These are phyloP conservation scores for Calonectria honghensis DNA, from an alignment of 2,329 filamentous ascomycete genomes.

Conservation along the genomic window DNA sequence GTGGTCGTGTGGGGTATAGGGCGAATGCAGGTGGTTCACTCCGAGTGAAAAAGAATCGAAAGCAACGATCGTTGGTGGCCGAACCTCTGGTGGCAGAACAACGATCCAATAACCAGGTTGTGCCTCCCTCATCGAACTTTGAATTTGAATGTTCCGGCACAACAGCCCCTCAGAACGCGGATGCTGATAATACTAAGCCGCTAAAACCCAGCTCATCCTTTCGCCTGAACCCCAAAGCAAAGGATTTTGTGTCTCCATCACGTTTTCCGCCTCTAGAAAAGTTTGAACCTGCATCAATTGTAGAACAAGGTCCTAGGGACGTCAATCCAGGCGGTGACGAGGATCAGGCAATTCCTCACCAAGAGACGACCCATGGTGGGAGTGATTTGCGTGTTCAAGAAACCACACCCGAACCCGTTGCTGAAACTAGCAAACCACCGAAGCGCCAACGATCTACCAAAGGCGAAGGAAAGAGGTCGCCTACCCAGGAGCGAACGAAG, in stretches of 20 bases:
- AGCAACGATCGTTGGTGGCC: conserved; percentile 44
- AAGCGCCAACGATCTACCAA: conserved; percentile 46
- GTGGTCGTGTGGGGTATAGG: conserved; percentile 51
- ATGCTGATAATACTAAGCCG: no score
- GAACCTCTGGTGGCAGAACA: conserved; percentile 46
- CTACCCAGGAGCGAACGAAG: conserved; percentile 19
- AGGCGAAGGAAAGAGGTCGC: conserved; percentile 38
- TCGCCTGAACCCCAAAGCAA: conserved; percentile 41
- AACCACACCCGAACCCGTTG: neutral
- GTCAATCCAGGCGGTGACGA: conserved; percentile 30
- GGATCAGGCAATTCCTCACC: neutral
- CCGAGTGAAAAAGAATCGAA: conserved; percentile 57
- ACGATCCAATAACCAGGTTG: conserved; percentile 26
- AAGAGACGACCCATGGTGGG: neutral
- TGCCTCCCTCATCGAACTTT: conserved; percentile 43
- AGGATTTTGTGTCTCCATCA: conserved; percentile 52
- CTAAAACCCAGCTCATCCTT: neutral
- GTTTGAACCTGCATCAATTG: neutral
- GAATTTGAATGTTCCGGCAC: conserved; percentile 37
- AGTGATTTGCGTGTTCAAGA: conserved; percentile 28
- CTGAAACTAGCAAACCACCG: conserved; percentile 42
- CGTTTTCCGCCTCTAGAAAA: conserved; percentile 16
- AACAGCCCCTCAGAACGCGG: neutral
- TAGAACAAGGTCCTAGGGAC: neutral
- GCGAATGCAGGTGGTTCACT: conserved; percentile 59